phyloP scores from a whole-genome alignment of 768 basidiomycete genomes.

The Boletus speciosus region DNA sequence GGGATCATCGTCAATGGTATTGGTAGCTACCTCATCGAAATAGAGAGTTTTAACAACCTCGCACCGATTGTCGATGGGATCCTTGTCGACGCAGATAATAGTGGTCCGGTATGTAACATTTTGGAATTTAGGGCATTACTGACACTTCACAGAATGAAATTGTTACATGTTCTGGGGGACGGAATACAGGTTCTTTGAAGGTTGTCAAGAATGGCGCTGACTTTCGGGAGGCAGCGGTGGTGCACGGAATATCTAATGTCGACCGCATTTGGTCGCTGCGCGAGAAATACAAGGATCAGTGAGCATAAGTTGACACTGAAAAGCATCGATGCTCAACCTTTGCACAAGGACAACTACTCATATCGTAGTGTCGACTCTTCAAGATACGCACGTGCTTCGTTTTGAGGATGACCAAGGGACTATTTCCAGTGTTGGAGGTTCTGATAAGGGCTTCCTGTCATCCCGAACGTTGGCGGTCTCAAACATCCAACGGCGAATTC shows the following conservation, averaged over 20 bases:
- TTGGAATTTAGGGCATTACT: not conserved
- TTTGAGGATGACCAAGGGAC: constrained; percentile 35
- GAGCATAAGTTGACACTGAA: constrained; percentile 22
- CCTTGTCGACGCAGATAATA: constrained; percentile 68
- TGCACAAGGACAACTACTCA: constrained; percentile 49
- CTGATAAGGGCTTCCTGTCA: constrained; percentile 49
- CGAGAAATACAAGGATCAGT: constrained; percentile 46
- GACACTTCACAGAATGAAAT: constrained; percentile 56
- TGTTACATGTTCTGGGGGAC: constrained; percentile 82
- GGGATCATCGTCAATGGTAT: constrained; percentile 50
- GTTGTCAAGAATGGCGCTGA: constrained; percentile 81
- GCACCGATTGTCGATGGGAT: constrained; percentile 81
- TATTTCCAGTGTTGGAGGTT: constrained; percentile 27
- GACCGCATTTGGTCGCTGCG: constrained; percentile 62
- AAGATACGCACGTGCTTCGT: constrained; percentile 51
- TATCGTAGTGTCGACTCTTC: constrained; percentile 57
- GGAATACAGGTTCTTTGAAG: constrained; percentile 71
- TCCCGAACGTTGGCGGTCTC: constrained; percentile 61
- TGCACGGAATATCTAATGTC: constrained; percentile 57
- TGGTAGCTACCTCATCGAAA: constrained; percentile 56
- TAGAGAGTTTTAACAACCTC: constrained; percentile 70
- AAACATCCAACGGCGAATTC: constrained; percentile 43
- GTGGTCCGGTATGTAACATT: constrained; percentile 53
- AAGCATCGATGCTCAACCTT: not conserved
- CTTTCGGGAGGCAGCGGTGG: constrained; percentile 58